Evolutionary conservation across 768 basidiomycete species (phyloP), one percentile per base, ranked within the genome.

Genomic region (Suillus hirtellus): DNA sequence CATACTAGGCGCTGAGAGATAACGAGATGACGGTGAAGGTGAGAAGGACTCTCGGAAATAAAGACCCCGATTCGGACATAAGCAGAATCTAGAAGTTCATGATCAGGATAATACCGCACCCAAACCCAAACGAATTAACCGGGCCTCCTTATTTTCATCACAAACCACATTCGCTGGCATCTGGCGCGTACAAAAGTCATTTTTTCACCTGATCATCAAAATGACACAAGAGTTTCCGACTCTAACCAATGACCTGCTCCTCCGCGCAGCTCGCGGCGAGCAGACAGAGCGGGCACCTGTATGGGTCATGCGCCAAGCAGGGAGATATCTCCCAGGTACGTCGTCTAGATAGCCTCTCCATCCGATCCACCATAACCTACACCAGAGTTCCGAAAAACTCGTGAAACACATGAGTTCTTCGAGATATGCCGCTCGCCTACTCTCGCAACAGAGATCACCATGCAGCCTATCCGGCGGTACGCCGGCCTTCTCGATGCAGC

Each of bases 241-340:
- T 49, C 80, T 96, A 65, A 88, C 88, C 74, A 97, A 98, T 74
- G 93, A 97, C 73, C 82, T 97, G 50, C 71, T 97, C 40, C 75
- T 97, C 56, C 87, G 96, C n/a, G 95, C 96, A 50, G 95, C 95
- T 61, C 75, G 85, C 75, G 93, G 94, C 86, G 90, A 96, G 76
- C 80, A 83, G 73, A 95, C 93, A 0, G 93, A 95, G 71, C 86
- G 92, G 61, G 94, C 95, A 8, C 95, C 96, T n/a, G 94, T 95
- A 62, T 98, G 96, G 96, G 91, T 96, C 58, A 98, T 98, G 96
- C 86, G 96, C 42, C 96, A 98, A 74, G 96, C 96, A 27, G 96
- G 96, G 56, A 87, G 96, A 60, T 96, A 96, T 78, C 86, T 98
- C 53, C 96, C 96, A 76, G 96, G 92, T 92, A 70, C 72, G 77